Evolutionary conservation across 306 rosid species (phyloP).

Genomic region (Carpinus fangiana): DNA sequence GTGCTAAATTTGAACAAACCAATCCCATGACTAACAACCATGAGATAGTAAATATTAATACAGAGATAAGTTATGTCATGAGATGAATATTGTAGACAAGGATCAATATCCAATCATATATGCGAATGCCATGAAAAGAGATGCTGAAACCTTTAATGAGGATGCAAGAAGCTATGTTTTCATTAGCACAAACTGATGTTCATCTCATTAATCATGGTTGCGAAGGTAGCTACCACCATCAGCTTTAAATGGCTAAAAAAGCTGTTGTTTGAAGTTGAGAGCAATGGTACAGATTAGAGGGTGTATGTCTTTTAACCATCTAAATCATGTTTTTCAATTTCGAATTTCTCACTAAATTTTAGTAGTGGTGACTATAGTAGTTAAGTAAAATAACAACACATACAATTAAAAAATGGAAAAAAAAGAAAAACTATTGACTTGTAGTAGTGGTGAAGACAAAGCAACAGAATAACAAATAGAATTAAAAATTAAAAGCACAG

Average conservation of each 20-base stretch:
- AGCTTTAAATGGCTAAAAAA: too few relatives aligned
- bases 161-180: background rate
- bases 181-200: too few relatives aligned
- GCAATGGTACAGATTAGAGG: too few relatives aligned
- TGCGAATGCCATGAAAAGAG: background rate
- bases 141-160: background rate
- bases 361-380: constrained; percentile 6
- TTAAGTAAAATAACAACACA: background rate
- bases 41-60: background rate
- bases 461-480: constrained; percentile 11
- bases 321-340: background rate
- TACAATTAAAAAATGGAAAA: background rate
- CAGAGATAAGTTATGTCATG: background rate
- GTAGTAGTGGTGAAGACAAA: constrained; percentile 8
- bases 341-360: background rate
- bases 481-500: constrained; percentile 23
- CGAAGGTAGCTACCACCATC: too few relatives aligned
- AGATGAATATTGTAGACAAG: background rate
- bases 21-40: background rate
- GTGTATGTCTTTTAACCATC: background rate
- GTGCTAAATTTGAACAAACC: background rate
- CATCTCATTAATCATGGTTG: too few relatives aligned
- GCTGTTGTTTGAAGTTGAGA: too few relatives aligned
- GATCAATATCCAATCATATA: background rate
- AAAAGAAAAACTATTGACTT: background rate